Evolutionary conservation across 441 rosid genomes (phyloP).

Genomic region (Erodium moschatum): DNA sequence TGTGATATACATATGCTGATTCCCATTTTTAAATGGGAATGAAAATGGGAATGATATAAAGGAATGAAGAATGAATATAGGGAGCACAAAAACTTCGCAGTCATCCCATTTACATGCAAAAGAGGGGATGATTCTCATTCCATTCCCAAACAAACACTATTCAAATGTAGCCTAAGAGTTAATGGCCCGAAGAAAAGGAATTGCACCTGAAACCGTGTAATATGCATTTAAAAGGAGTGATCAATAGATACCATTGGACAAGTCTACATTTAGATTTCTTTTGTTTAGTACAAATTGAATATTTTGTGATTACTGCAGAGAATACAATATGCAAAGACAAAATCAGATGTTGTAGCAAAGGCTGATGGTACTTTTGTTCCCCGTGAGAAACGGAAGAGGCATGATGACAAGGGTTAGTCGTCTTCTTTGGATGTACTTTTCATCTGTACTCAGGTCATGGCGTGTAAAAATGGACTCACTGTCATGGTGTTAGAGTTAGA

Average conservation of each 20-base stretch:
- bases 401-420: constrained; percentile 67
- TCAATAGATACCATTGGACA: background rate
- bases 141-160: background rate
- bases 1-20: too few relatives aligned
- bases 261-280: background rate
- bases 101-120: too few relatives aligned
- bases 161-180: background rate
- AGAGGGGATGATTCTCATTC: background rate
- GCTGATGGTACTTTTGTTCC: constrained; percentile 96
- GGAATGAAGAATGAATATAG: background rate
- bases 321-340: constrained; percentile 80
- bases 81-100: background rate
- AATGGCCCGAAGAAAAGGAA: too few relatives aligned
- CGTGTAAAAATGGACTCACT: background rate
- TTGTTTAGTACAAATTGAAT: background rate
- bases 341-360: constrained; percentile 82
- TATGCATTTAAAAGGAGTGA: background rate
- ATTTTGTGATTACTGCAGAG: constrained; percentile 36
- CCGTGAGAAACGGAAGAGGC: constrained; percentile 81
- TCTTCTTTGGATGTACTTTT: background rate
- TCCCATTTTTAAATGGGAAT: background rate
- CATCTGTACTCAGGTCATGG: background rate
- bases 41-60: too few relatives aligned
- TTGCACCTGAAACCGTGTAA: background rate
- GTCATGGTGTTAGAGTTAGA: background rate